Base-by-base conservation (phyloP, 352 stramenopile genomes). In the Blastocystis sp. region DNA sequence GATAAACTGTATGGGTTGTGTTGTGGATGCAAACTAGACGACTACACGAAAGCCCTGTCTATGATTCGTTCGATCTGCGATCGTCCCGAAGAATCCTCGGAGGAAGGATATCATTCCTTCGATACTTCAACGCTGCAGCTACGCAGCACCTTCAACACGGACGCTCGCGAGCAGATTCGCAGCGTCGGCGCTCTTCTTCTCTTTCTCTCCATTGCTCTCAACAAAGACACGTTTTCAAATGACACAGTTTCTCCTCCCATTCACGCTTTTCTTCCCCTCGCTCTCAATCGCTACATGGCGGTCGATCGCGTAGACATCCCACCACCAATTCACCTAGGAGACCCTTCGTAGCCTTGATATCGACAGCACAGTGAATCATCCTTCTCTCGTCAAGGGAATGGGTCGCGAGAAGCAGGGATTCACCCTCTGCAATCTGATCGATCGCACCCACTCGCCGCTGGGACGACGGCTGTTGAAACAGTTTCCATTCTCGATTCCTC, bases 351-450 rank as follows among this genome's bases (percentile, higher is more conserved):
- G 36, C 53, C 69, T 81, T 6, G 69, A 81, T 9, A 81, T 81
- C 42, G 61, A 65, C 40, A 63, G 34, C 18, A 81, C 48, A 7
- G 69, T 81, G 9, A 64, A 48, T 27, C 69, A 81, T 4, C 69
- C 69, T 16, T 81, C 69, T 4, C 53, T 81, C 7, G n/a, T 81
- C 69, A 81, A 81, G 27, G 69, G 69, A 46, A 59, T 81, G 69
- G 69, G 69, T 21, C 18, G 69, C 9, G 69, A 81, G 51, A 81
- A 81, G 53, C 69, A 81, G 53, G 69, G 69, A 1, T 81, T 81
- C 69, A 81, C 69, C 0, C 27, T 81, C 40, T 81, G 36, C 48
- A 81, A 46, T 32, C 69, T 81, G 4, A 40, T 81, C 29, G 69
- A 81, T 49, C 69, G 42, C 36, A 65, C 69, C 1, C 44, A 40